phyloP scores from a whole-genome alignment of 2,329 filamentous ascomycete genomes.

The Pseudogymnoascus sp. region DNA sequence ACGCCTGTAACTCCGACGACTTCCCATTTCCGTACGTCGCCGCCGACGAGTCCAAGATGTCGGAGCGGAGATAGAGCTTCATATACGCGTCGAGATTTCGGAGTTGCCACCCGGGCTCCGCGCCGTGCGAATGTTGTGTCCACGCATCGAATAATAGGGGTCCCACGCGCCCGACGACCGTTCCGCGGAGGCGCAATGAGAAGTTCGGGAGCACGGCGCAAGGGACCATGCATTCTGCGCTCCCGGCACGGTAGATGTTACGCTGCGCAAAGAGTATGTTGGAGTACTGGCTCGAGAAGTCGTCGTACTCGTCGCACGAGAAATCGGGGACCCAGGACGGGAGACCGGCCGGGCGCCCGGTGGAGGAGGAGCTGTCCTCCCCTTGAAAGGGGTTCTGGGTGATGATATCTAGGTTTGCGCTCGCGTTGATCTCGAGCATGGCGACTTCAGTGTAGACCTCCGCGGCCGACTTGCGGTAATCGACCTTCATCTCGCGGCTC shows the following conservation, averaged over 20 bases:
- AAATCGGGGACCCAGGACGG: conserved; percentile 10
- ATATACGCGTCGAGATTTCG: background rate
- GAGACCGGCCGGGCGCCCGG: background rate
- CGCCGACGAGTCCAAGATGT: background rate
- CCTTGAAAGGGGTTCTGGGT: conserved; percentile 17
- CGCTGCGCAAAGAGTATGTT: conserved; percentile 5
- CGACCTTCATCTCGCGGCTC: conserved; percentile 13
- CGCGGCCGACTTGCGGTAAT: conserved; percentile 14
- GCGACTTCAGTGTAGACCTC: conserved; percentile 41
- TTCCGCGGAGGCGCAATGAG: background rate
- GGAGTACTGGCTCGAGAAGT: background rate
- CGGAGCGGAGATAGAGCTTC: background rate
- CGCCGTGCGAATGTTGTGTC: background rate
- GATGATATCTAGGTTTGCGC: conserved; percentile 16
- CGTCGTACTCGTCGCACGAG: background rate
- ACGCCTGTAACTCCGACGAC: conserved; percentile 9
- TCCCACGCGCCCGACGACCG: background rate
- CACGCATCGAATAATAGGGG: background rate
- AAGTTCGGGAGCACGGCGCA: background rate
- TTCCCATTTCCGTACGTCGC: background rate
- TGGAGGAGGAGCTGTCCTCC: conserved; percentile 9
- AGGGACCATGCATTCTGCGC: background rate
- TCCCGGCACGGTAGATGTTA: conserved; percentile 1
- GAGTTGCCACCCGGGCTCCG: background rate
- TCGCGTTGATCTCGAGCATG: conserved; percentile 53